Percentiles rank a stretch among this genome's conserved stretches.
Evolutionary conservation across 2,329 filamentous ascomycete genomes (phyloP).

Genomic region (Apiospora malaysiana): DNA sequence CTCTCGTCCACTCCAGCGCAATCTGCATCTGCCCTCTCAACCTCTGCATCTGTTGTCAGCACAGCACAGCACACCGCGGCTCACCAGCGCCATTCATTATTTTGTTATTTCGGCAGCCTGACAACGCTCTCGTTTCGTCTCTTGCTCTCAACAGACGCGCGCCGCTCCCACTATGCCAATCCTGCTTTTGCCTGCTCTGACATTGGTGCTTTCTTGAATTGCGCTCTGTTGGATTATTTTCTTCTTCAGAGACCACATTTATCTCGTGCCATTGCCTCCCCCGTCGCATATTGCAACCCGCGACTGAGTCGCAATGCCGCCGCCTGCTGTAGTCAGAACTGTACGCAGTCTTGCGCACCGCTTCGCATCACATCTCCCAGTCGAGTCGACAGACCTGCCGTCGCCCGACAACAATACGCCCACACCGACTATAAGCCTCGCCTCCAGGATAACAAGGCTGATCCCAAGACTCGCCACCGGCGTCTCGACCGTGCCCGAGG

Average conservation of each 20-base stretch:
- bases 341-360: conserved; percentile 29
- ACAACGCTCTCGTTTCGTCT: conserved; percentile 11
- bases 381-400: too few relatives aligned
- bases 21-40: too few relatives aligned
- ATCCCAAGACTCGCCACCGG: conserved; percentile 31
- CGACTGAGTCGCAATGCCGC: conserved; percentile 28
- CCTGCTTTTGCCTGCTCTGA: background rate
- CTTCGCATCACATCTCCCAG: conserved; percentile 23
- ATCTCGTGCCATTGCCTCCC: background rate
- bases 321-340: conserved; percentile 12
- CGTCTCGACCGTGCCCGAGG: conserved; percentile 47
- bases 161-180: conserved; percentile 1
- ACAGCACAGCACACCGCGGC: background rate
- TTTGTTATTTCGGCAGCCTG: conserved; percentile 17
- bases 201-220: background rate
- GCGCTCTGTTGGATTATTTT: conserved; percentile 11
- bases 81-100: conserved; percentile 10
- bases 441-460: conserved; percentile 22
- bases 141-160: background rate
- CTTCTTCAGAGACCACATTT: background rate
- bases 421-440: conserved; percentile 23
- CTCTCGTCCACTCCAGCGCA: background rate
- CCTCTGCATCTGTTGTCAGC: conserved; percentile 8
- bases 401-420: conserved; percentile 23
- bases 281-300: background rate